These are phyloP conservation scores for Sarocladiaceae sp. DNA, from an alignment of 2,329 filamentous ascomycete genomes.

Conservation along the genomic window DNA sequence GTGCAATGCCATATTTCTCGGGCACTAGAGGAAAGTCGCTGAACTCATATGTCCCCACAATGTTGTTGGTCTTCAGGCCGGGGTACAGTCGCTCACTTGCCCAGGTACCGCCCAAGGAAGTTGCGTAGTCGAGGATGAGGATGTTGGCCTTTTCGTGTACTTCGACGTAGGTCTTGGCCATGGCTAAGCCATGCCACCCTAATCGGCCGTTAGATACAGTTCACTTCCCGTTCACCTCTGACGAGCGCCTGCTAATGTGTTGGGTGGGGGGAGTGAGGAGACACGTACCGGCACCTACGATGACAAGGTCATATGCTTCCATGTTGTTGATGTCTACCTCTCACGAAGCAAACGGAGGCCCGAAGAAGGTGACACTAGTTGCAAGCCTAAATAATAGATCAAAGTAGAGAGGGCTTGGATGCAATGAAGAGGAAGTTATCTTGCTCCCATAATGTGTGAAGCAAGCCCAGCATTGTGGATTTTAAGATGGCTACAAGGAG, in stretches of 20 bases:
- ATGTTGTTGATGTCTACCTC: too few species aligned
- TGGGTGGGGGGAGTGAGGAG: background rate
- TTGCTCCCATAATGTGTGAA: too few species aligned
- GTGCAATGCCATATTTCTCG: constrained; percentile 43
- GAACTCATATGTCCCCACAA: constrained; percentile 69
- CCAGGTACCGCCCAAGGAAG: constrained; percentile 62
- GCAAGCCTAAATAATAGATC: too few species aligned
- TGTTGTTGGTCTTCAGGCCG: constrained; percentile 69
- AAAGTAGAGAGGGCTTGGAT: too few species aligned
- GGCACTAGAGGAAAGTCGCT: constrained; percentile 69
- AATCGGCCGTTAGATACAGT: background rate
- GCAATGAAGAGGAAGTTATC: too few species aligned
- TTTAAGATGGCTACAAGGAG: too few species aligned
- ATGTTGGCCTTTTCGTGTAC: constrained; percentile 13
- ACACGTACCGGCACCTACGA: constrained; percentile 19
- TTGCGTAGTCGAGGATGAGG: background rate
- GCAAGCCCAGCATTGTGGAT: too few species aligned
- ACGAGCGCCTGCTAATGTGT: background rate
- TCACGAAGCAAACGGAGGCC: too few species aligned
- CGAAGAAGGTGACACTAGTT: too few species aligned
- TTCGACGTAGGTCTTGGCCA: constrained; percentile 58
- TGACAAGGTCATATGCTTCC: constrained; percentile 17
- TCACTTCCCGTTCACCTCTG: background rate
- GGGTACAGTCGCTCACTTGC: constrained; percentile 62
- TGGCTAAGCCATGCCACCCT: constrained; percentile 49